A percentile compares a stretch with the other conserved stretches of the same genome.
phyloP scores from a whole-genome alignment of 2,329 filamentous ascomycete genomes.

The Chrysosporium keratinophilum region DNA sequence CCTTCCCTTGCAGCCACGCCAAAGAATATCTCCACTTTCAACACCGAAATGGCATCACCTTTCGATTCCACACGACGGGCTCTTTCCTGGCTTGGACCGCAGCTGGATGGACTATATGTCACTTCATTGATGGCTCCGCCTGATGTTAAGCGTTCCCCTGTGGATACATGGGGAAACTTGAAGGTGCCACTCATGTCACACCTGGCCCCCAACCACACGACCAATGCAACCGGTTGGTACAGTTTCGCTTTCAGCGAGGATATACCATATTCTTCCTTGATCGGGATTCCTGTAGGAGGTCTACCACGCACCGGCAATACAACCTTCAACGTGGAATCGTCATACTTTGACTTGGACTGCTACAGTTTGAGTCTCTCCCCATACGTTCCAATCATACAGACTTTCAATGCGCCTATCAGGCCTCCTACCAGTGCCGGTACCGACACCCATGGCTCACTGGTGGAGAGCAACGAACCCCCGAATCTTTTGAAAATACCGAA shows the following conservation, averaged over 20 bases:
- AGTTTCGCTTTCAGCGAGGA: not conserved
- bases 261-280: conserved; percentile 3
- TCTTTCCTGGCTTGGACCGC: not conserved
- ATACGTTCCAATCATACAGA: not conserved
- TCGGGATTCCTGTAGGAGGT: conserved; percentile 6
- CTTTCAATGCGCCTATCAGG: not conserved
- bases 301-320: not conserved
- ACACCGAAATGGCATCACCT: not conserved
- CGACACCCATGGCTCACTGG: not conserved
- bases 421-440: not conserved
- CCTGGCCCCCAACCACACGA: conserved; percentile 1
- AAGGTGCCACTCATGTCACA: conserved; percentile 12
- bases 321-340: conserved; percentile 12
- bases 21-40: not conserved
- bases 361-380: conserved; percentile 2
- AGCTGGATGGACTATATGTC: conserved; percentile 9
- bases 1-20: not conserved
- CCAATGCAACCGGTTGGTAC: not conserved
- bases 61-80: conserved; percentile 1
- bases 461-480: not conserved
- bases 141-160: conserved; percentile 4
- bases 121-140: conserved; percentile 10
- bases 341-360: conserved; percentile 12
- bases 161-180: conserved; percentile 11
- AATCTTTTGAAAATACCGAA: not conserved